Conservation (phyloP, 2,329 filamentous ascomycete species). For the Huntiella omanensis region DNA sequence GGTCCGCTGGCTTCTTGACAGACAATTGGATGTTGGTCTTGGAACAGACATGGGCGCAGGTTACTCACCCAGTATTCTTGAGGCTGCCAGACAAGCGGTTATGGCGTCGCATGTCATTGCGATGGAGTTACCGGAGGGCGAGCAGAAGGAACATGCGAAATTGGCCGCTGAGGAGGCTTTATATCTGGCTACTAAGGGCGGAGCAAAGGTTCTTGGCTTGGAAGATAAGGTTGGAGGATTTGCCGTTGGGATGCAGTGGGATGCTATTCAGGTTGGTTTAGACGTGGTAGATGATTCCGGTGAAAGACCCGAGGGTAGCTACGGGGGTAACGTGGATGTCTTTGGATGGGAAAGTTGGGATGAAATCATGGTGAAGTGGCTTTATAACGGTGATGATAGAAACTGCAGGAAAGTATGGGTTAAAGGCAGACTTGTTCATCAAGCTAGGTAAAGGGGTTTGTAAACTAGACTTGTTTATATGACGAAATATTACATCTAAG, state of each 20-base stretch:
- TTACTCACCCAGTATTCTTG: slow-evolving; percentile 63
- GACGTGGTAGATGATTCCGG: slow-evolving; percentile 28
- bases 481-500: not conserved
- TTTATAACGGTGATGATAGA: slow-evolving; percentile 82
- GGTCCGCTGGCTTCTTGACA: slow-evolving; percentile 55
- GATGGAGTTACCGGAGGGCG: slow-evolving; percentile 25
- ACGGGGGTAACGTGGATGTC: slow-evolving; percentile 55
- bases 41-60: slow-evolving; percentile 87
- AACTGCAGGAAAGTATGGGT: slow-evolving; percentile 88
- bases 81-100: slow-evolving; percentile 63
- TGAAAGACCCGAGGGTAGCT: slow-evolving; percentile 14
- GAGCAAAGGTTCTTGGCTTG: slow-evolving; percentile 64
- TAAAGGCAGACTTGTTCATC: slow-evolving; percentile 61
- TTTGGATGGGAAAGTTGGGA: slow-evolving; percentile 88
- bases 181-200: slow-evolving; percentile 74
- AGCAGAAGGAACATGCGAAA: slow-evolving; percentile 34
- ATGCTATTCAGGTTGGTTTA: slow-evolving; percentile 66
- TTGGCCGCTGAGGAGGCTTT: slow-evolving; percentile 72
- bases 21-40: slow-evolving; percentile 61
- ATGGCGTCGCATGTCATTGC: slow-evolving; percentile 58
- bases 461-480: not conserved
- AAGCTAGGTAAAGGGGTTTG: slow-evolving; percentile 17
- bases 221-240: slow-evolving; percentile 57
- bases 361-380: slow-evolving; percentile 79
- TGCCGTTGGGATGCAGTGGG: slow-evolving; percentile 72